Percentiles rank a stretch among this genome's conserved stretches.
phyloP scores from a whole-genome alignment of 1,284 basidiomycete genomes.

The Lentinula novae-zelandiae region DNA sequence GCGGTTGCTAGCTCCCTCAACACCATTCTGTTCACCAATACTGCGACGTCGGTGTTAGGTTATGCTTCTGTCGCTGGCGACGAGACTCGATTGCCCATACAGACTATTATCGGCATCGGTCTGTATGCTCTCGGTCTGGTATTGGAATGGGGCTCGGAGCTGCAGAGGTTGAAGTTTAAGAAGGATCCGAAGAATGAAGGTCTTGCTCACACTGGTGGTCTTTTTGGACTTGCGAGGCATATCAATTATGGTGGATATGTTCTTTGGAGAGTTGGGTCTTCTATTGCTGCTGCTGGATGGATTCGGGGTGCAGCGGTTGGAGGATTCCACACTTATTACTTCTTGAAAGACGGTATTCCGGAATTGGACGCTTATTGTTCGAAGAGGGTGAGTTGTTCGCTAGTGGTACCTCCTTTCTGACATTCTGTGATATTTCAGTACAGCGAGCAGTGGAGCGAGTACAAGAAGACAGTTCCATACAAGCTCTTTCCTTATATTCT shows the following conservation, averaged over 20 bases:
- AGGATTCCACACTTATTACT: not conserved
- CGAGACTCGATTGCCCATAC: not conserved
- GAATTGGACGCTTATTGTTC: conserved; percentile 11
- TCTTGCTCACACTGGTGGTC: conserved; percentile 19
- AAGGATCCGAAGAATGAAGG: conserved; percentile 20
- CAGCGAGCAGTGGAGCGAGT: conserved; percentile 17
- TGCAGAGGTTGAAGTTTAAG: conserved; percentile 20
- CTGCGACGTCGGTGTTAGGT: conserved; percentile 5
- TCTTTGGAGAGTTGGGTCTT: conserved; percentile 20
- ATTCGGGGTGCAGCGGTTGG: not conserved
- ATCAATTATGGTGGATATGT: conserved; percentile 22
- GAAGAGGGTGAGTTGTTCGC: conserved; percentile 2
- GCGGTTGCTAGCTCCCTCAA: not conserved
- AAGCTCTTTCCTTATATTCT: conserved; percentile 19
- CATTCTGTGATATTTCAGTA: conserved; percentile 8
- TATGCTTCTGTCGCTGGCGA: not conserved
- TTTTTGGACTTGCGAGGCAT: conserved; percentile 18
- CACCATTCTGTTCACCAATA: not conserved
- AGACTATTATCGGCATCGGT: conserved; percentile 5
- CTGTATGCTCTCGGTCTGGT: conserved; percentile 18
- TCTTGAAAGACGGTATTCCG: conserved; percentile 10
- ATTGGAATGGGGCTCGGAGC: conserved; percentile 19
- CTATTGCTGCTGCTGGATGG: conserved; percentile 14
- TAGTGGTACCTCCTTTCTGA: not conserved
- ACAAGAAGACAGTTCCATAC: conserved; percentile 19